Conservation (phyloP, 2,329 filamentous ascomycete species). For the Aspergillus hortae region DNA sequence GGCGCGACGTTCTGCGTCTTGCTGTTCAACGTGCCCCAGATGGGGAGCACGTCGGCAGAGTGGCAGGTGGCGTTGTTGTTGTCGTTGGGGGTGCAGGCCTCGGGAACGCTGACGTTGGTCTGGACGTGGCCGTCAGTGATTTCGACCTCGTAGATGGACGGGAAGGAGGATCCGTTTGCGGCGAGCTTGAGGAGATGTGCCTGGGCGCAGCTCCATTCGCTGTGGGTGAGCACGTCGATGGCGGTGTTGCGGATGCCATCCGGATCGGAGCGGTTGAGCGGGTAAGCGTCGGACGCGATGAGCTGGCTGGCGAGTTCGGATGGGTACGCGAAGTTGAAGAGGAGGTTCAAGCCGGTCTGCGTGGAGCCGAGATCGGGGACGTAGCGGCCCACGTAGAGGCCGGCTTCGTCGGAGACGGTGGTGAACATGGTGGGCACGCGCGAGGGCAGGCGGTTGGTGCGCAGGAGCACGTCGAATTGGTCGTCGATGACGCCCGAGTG, state of each 20-base stretch:
- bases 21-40: conserved; percentile 25
- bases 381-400: conserved; percentile 11
- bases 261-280: conserved; percentile 9
- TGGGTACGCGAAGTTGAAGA: conserved; percentile 16
- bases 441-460: conserved; percentile 16
- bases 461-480: conserved; percentile 24
- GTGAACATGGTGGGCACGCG: conserved; percentile 27
- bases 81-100: conserved; percentile 22
- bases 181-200: conserved; percentile 15
- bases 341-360: conserved; percentile 8
- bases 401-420: conserved; percentile 23
- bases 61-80: conserved; percentile 27
- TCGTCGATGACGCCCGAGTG: conserved; percentile 22
- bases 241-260: conserved; percentile 17
- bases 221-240: conserved; percentile 12
- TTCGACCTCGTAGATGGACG: conserved; percentile 18
- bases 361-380: conserved; percentile 11
- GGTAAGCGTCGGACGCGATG: conserved; percentile 12
- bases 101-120: conserved; percentile 12
- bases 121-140: conserved; percentile 23
- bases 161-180: conserved; percentile 9
- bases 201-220: conserved; percentile 18
- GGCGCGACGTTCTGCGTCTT: conserved; percentile 21
- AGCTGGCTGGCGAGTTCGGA: conserved; percentile 13
- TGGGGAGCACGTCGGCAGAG: conserved; percentile 21